These are phyloP conservation scores for Rhynchosporium secalis DNA, from an alignment of 2,329 filamentous ascomycete species.

Conservation along the genomic window DNA sequence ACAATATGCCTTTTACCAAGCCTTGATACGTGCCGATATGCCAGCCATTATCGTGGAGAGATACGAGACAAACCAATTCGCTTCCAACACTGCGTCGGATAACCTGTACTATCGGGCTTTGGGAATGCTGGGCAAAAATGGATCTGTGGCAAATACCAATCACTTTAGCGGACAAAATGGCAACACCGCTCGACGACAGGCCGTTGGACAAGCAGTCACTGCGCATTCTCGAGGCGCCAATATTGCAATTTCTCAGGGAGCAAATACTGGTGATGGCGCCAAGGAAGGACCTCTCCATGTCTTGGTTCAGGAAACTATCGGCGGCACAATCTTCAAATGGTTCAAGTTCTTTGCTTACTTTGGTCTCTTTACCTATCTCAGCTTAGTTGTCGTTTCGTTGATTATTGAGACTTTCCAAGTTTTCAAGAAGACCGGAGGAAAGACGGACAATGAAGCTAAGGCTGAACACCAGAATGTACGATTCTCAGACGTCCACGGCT, in stretches of 20 bases:
- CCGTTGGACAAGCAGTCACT: conserved; percentile 78
- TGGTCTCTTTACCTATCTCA: conserved; percentile 74
- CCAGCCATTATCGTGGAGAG: conserved; percentile 88
- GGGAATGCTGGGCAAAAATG: conserved; percentile 53
- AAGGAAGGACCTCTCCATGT: conserved; percentile 91
- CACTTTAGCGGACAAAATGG: conserved; percentile 27
- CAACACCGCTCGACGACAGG: conserved; percentile 65
- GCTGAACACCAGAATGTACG: conserved; percentile 88
- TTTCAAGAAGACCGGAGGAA: conserved; percentile 74
- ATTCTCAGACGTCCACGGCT: conserved; percentile 93
- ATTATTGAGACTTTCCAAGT: conserved; percentile 78
- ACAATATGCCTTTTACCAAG: conserved; percentile 92
- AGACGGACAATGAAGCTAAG: conserved; percentile 77
- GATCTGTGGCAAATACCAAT: conserved; percentile 23
- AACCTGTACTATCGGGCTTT: conserved; percentile 77
- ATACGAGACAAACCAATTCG: conserved; percentile 83
- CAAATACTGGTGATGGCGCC: conserved; percentile 59
- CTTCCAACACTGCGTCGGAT: conserved; percentile 75
- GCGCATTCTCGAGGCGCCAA: conserved; percentile 69
- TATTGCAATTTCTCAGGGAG: conserved; percentile 51
- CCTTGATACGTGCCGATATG: conserved; percentile 88
- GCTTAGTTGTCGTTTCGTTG: conserved; percentile 76
- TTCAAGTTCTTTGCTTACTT: conserved; percentile 83
- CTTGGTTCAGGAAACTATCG: conserved; percentile 86
- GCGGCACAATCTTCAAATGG: conserved; percentile 83